Evolutionary conservation across 495 filamentous ascomycete species (phyloP), one percentile per base, ranked within the genome.

Genomic region (Lichina pygmaea): DNA sequence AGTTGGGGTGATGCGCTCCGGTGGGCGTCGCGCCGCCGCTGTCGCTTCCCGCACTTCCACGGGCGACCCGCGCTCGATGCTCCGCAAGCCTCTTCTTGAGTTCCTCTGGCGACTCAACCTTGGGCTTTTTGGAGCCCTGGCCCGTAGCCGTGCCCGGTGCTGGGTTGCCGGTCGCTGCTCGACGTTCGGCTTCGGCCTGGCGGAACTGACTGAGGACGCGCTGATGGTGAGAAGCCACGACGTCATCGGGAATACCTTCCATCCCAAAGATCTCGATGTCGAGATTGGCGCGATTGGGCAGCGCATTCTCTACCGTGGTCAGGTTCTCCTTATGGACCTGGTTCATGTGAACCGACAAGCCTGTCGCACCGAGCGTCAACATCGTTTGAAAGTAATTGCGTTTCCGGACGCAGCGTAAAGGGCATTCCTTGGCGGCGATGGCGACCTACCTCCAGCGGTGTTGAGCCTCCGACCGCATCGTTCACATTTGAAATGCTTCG

Each of bases 401-500:
- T 37, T 47, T 30, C 31, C 39, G 31, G n/a, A 49, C 15, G 8
- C 37, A 41, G 6, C 13, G 46, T 31, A 12, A 30, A 43, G 48
- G 48, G 12, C 7, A 38, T 34, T 34, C 24, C 24, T 4, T 2
- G 24, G 24, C 24, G 24, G 24, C 24, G 4, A 24, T 24, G 8
- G 36, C 33, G 12, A 59, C 72, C 57, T 58, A 85, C 89, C 89
- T 65, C 91, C 91, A 44, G 86, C 89, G 2, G 89, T 97, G 54
- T 94, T 93, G 34, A 97, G 59, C 51, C 86, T 68, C 48, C 89
- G 73, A 17, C 71, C 71, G 56, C 89, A 97, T 64, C 76, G 62
- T 49, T 92, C 82, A 60, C 89, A 97, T 57, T 91, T 93, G 71
- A 91, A 95, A 59, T 97, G 89, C 62, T 94, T 95, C 16, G 89